Percentiles rank a stretch among this genome's conserved stretches.
Conservation (phyloP, 257 asterid genomes). For the Nicotiana knightiana region DNA sequence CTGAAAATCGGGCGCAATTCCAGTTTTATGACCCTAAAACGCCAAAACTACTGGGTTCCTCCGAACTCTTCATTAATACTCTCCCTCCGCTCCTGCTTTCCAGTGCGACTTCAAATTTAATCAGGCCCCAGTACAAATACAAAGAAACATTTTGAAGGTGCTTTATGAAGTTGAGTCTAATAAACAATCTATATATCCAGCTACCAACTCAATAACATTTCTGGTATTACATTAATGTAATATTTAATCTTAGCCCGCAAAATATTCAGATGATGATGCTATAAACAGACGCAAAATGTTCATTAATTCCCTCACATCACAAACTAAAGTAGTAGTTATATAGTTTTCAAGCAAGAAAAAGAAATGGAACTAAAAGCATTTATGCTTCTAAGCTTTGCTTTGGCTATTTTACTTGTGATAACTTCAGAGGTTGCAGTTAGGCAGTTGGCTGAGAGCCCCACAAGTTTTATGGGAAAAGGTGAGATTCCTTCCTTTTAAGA, state of each 20-base stretch:
- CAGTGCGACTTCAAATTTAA: too few relatives aligned
- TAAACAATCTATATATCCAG: background rate
- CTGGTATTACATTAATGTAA: background rate
- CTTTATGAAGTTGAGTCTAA: background rate
- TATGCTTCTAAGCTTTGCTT: background rate
- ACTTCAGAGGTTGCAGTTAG: slow-evolving; percentile 7
- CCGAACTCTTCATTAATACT: too few relatives aligned
- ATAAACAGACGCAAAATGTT: background rate
- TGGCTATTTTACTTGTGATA: slow-evolving; percentile 8
- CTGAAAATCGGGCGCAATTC: too few relatives aligned
- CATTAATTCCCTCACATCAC: background rate
- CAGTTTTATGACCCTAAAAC: too few relatives aligned
- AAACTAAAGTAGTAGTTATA: background rate
- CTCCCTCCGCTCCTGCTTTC: too few relatives aligned
- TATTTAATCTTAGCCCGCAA: background rate
- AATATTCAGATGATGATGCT: background rate
- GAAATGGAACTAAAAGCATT: slow-evolving; percentile 7
- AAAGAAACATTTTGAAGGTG: background rate
- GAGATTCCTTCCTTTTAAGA: too few relatives aligned
- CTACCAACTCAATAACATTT: background rate
- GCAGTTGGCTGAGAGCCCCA: slow-evolving; percentile 6
- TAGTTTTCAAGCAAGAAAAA: background rate
- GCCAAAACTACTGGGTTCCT: too few relatives aligned
- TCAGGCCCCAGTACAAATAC: background rate
- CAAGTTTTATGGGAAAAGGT: background rate